A percentile compares a stretch with the other conserved stretches of the same genome.
Conservation (phyloP, 495 filamentous ascomycete species). For the Xylaria longipes region DNA sequence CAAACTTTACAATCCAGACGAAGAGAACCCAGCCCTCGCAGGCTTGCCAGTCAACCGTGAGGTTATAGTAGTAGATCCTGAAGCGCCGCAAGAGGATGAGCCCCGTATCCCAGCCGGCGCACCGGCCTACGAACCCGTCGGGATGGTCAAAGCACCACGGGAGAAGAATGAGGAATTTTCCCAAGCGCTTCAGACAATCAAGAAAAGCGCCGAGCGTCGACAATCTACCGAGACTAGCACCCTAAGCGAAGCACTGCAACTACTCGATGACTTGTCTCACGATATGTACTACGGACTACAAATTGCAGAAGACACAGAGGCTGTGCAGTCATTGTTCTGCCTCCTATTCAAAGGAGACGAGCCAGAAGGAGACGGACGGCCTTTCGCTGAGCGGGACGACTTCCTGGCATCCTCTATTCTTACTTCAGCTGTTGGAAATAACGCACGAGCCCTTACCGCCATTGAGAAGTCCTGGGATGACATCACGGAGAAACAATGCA, state of each 20-base stretch:
- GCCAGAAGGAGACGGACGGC: slow-evolving; percentile 21
- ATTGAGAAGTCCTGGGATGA: slow-evolving; percentile 50
- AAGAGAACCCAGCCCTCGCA: slow-evolving; percentile 48
- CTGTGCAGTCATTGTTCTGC: slow-evolving; percentile 52
- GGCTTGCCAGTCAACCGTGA: slow-evolving; percentile 56
- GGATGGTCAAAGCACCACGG: slow-evolving; percentile 55
- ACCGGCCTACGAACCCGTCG: slow-evolving; percentile 56
- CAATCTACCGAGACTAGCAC: slow-evolving; percentile 22
- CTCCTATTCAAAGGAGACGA: slow-evolving; percentile 40
- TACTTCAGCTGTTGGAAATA: slow-evolving; percentile 64
- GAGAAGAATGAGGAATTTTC: slow-evolving; percentile 49
- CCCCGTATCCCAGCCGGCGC: slow-evolving; percentile 44
- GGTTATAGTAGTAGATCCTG: slow-evolving; percentile 54
- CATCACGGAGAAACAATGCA: slow-evolving; percentile 41
- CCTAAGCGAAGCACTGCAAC: slow-evolving; percentile 52
- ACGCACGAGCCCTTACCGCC: slow-evolving; percentile 62
- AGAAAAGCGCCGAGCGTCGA: slow-evolving; percentile 35
- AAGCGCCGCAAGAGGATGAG: slow-evolving; percentile 35
- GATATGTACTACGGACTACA: slow-evolving; percentile 74
- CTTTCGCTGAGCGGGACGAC: slow-evolving; percentile 41
- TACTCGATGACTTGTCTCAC: slow-evolving; percentile 65
- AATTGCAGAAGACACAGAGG: slow-evolving; percentile 57
- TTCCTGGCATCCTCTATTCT: slow-evolving; percentile 60
- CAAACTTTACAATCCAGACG: slow-evolving; percentile 61
- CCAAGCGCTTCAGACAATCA: slow-evolving; percentile 52